Percentiles rank a stretch among this genome's conserved stretches.
phyloP scores from a whole-genome alignment of 371 early-diverging fungal genomes.

The Mucor saturninus region DNA sequence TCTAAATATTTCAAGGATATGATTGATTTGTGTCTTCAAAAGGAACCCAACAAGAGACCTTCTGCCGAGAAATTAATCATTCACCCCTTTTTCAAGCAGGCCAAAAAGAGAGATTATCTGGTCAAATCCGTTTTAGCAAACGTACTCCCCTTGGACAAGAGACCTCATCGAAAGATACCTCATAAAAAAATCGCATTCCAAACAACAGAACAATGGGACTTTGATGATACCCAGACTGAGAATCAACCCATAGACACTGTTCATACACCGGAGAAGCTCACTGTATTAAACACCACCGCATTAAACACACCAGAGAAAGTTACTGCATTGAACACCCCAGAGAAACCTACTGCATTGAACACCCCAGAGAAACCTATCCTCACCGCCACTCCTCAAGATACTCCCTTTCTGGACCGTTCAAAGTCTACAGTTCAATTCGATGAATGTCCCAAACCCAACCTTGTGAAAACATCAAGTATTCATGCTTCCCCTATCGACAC shows the following conservation, averaged over 20 bases:
- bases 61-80: conserved; percentile 76
- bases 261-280: background rate
- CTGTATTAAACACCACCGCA: too few relatives aligned
- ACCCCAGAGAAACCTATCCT: too few relatives aligned
- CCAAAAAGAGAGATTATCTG: conserved; percentile 75
- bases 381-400: background rate
- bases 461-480: conserved; percentile 3
- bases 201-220: conserved; percentile 55
- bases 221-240: conserved; percentile 32
- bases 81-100: conserved; percentile 84
- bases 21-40: conserved; percentile 83
- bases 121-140: conserved; percentile 60
- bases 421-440: conserved; percentile 26
- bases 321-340: too few relatives aligned
- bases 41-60: conserved; percentile 83
- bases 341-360: too few relatives aligned
- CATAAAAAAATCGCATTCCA: conserved; percentile 41
- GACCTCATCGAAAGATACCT: conserved; percentile 57
- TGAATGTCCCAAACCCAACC: conserved; percentile 19
- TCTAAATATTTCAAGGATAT: conserved; percentile 82
- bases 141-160: conserved; percentile 71
- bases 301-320: too few relatives aligned
- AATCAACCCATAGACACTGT: too few relatives aligned
- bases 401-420: conserved; percentile 1
- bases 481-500: background rate